A percentile compares a stretch with the other conserved stretches of the same genome.
These are phyloP conservation scores for Fagus sylvatica DNA, from an alignment of 306 rosid genomes.

Conservation along the genomic window DNA sequence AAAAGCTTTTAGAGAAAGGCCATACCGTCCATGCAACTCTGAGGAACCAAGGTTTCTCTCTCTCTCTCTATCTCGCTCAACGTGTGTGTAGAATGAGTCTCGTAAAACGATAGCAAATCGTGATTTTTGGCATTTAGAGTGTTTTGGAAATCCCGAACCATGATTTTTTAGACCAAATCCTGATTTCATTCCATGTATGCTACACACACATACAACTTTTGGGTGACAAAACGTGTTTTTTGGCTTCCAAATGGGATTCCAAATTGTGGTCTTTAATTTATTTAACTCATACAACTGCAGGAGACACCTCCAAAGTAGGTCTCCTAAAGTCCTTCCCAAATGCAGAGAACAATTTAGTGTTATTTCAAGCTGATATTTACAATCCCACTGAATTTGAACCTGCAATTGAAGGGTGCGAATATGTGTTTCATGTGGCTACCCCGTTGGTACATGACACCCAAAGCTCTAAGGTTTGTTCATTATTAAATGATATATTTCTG, in stretches of 20 bases:
- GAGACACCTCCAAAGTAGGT: conserved; percentile 35
- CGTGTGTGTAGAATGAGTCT: too few relatives aligned
- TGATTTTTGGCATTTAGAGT: too few relatives aligned
- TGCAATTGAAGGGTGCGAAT: conserved; percentile 47
- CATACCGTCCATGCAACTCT: conserved; percentile 53
- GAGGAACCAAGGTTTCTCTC: conserved; percentile 38
- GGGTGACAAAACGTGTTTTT: too few relatives aligned
- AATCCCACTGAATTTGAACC: conserved; percentile 27
- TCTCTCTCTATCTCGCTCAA: too few relatives aligned
- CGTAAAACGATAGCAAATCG: too few relatives aligned
- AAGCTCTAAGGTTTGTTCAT: conserved; percentile 35
- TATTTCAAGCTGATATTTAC: conserved; percentile 52
- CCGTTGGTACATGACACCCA: conserved; percentile 25
- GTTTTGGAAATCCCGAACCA: too few relatives aligned
- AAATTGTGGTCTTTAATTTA: too few relatives aligned
- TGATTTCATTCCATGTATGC: too few relatives aligned
- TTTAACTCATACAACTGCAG: conserved; percentile 21
- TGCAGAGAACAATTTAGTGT: conserved; percentile 31
- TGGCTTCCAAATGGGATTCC: too few relatives aligned
- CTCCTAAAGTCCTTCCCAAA: conserved; percentile 38
- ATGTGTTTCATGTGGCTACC: conserved; percentile 57
- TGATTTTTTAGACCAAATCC: too few relatives aligned
- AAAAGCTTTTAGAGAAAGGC: conserved; percentile 45
- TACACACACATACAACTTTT: too few relatives aligned
- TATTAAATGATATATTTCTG: too few relatives aligned